Base-by-base conservation (phyloP, 345 rosid genomes). In the Citrus cavaleriei region DNA sequence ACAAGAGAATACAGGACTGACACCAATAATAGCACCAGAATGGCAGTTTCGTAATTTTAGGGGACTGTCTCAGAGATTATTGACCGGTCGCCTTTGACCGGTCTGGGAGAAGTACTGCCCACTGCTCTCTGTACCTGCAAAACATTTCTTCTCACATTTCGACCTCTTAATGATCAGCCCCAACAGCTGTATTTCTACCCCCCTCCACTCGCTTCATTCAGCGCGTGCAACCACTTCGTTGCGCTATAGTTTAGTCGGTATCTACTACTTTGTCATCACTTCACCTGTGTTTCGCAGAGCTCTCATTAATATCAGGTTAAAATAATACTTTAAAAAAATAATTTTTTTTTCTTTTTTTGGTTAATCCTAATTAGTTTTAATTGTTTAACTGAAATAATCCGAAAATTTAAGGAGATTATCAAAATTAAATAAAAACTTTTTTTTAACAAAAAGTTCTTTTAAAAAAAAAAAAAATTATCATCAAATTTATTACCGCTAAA, bases 31-130 rank as follows among this genome's bases (percentile, higher is more conserved):
- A 74, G 75, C 30, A 14, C 49, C 64, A 38, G 51, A 78, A 79
- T 76, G 89, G 89, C 80, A 84, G 24, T 81, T 55, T 78, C 3
- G 88, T 86, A 77, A 80, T 54, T 78, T n/a, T 1, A 4, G 1
- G 8, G 54, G 61, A 80, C 55, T 58, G 70, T 70, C 42, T 57
- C 81, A 68, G 79, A 75, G 83, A 81, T 77, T 90, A 84, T 87
- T 87, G 90, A 89, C 85, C 73, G 81, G 89, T 87, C 86, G 80
- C 83, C 87, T 84, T 87, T 89, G 91, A 87, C 92, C 83, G 74
- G 87, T 79, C 79, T 78, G 76, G 57, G 68, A 66, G 73, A 71
- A 71, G 78, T 58, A 60, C 76, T 70, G 81, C 13, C 72, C 82
- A 46, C 64, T 80, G 79, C 55, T 42, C 46, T 8, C 58, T 54